Evolutionary conservation across 2,329 filamentous ascomycete genomes (phyloP).

Genomic region (Biscogniauxia mediterranea): DNA sequence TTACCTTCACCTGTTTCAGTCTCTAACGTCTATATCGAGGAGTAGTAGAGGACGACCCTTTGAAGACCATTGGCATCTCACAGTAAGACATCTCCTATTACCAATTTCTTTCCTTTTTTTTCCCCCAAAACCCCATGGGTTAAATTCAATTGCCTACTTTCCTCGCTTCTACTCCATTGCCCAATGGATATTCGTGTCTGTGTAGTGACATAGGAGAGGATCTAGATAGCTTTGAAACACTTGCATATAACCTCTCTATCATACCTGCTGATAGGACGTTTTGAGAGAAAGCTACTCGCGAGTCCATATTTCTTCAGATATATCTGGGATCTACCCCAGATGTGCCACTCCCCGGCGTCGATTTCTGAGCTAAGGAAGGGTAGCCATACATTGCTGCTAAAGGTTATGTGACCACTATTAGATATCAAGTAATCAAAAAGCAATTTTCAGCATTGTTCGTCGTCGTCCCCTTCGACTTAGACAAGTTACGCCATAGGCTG

Average conservation of each 20-base stretch:
- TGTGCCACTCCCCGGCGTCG: not conserved
- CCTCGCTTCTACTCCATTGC: not conserved
- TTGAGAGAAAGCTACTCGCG: not conserved
- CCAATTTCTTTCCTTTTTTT: constrained; percentile 11
- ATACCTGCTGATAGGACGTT: constrained; percentile 3
- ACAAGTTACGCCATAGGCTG: not conserved
- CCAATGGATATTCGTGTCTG: not conserved
- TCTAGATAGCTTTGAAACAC: not conserved
- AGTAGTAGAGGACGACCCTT: constrained; percentile 18
- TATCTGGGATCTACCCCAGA: not conserved
- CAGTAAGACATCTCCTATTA: constrained; percentile 8
- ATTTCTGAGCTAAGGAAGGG: not conserved
- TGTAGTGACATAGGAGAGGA: not conserved
- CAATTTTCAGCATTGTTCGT: not conserved
- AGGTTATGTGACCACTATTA: not conserved
- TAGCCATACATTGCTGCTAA: not conserved
- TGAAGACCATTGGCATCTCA: constrained; percentile 15
- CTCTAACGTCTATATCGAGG: constrained; percentile 19
- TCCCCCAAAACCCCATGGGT: too few relatives aligned
- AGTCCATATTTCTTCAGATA: not conserved
- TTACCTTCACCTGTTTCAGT: constrained; percentile 20
- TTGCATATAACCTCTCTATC: not conserved
- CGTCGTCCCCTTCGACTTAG: not conserved
- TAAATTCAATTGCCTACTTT: not conserved
- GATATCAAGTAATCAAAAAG: not conserved